These are phyloP conservation scores for Colletotrichum caudatum DNA, from an alignment of 2,329 filamentous ascomycete genomes.

Conservation along the genomic window DNA sequence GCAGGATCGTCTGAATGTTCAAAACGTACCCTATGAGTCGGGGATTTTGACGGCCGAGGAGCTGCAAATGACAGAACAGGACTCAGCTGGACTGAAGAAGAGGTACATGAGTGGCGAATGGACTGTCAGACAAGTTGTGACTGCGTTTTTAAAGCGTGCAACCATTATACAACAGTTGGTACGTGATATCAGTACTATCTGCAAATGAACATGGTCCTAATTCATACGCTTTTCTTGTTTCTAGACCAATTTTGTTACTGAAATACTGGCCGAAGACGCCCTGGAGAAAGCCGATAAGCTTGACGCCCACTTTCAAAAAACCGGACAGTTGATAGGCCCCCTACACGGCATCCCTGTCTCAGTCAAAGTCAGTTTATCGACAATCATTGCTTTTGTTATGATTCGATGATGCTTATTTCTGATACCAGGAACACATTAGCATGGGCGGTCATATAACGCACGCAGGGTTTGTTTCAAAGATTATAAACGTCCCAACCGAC, in stretches of 20 bases:
- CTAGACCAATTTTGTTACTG: slow-evolving; percentile 62
- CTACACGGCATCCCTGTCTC: slow-evolving; percentile 74
- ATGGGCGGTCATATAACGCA: slow-evolving; percentile 67
- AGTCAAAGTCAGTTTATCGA: slow-evolving; percentile 77
- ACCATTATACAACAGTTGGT: slow-evolving; percentile 31
- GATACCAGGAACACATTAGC: slow-evolving; percentile 16
- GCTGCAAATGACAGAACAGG: slow-evolving; percentile 52
- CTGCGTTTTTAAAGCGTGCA: slow-evolving; percentile 25
- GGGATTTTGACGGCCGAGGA: slow-evolving; percentile 67
- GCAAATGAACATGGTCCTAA: neutral
- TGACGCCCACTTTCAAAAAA: slow-evolving; percentile 61
- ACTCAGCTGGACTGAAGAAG: slow-evolving; percentile 41
- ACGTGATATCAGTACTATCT: too few species aligned
- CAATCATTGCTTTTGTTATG: fast-evolving
- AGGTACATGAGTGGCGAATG: slow-evolving; percentile 29
- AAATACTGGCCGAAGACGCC: slow-evolving; percentile 66
- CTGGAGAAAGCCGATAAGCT: slow-evolving; percentile 59
- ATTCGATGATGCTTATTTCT: neutral
- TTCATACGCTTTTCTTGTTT: too few species aligned
- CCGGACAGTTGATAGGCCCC: slow-evolving; percentile 66
- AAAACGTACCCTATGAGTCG: slow-evolving; percentile 64
- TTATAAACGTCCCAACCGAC: slow-evolving; percentile 64
- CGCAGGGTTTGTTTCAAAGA: slow-evolving; percentile 71
- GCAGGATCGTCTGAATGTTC: slow-evolving; percentile 66
- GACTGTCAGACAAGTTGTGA: slow-evolving; percentile 51